These are phyloP conservation scores for Aspergillus brasiliensis DNA, from an alignment of 2,329 filamentous ascomycete species.

Conservation along the genomic window DNA sequence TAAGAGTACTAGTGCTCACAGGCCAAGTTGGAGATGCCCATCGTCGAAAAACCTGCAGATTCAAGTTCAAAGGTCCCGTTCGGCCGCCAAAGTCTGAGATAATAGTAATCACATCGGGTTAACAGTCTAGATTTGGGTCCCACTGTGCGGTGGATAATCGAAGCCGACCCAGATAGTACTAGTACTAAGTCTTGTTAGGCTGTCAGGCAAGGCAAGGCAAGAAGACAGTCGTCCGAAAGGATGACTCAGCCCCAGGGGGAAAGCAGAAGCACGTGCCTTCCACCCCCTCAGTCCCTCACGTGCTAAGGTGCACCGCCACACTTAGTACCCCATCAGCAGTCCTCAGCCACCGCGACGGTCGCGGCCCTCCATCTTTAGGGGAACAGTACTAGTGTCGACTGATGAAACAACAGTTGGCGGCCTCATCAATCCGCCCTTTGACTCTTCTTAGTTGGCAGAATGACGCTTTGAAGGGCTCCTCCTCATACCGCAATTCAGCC, in stretches of 20 bases:
- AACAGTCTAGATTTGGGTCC: conserved; percentile 2
- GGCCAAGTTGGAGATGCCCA: neutral
- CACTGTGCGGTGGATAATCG: neutral
- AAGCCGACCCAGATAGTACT: neutral
- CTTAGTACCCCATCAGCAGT: neutral
- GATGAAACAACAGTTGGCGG: conserved; percentile 1
- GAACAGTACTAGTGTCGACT: neutral
- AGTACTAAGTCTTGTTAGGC: neutral
- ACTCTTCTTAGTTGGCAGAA: neutral
- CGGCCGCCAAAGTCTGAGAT: neutral
- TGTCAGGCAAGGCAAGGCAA: neutral
- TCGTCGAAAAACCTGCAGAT: neutral
- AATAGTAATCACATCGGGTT: neutral
- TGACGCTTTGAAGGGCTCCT: neutral
- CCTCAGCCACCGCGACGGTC: conserved; percentile 19
- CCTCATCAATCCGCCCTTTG: neutral
- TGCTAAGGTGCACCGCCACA: conserved; percentile 7
- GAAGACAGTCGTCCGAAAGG: neutral
- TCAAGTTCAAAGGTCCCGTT: neutral
- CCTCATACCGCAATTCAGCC: neutral
- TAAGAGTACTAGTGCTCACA: neutral
- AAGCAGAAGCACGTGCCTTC: neutral
- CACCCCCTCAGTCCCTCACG: neutral
- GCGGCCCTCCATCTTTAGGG: conserved; percentile 13
- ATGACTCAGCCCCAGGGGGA: neutral